phyloP scores from a whole-genome alignment of 331 rosid genomes.

The Rosa hybrid region DNA sequence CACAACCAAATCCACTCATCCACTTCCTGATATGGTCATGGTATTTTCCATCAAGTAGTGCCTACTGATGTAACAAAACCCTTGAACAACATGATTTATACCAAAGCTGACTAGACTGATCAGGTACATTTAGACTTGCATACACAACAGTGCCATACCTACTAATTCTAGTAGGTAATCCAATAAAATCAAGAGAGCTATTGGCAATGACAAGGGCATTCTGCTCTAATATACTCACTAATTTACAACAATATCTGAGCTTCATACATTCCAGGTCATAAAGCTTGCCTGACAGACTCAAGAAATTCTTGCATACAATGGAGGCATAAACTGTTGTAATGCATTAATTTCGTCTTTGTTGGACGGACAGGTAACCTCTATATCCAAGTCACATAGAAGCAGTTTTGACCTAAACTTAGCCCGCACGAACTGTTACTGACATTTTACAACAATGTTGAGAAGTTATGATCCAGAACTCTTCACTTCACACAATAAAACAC shows the following conservation, averaged over 20 bases:
- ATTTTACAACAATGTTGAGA: neutral
- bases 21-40: neutral
- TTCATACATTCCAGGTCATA: neutral
- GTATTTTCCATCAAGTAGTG: neutral
- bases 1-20: slow-evolving; percentile 7
- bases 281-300: neutral
- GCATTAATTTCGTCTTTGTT: neutral
- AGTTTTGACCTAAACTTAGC: neutral
- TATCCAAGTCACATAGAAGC: neutral
- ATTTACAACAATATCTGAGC: neutral
- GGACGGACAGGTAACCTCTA: neutral
- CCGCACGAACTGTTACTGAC: neutral
- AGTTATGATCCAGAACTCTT: slow-evolving; percentile 10
- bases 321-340: neutral
- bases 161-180: neutral
- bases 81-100: neutral
- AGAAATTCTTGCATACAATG: neutral
- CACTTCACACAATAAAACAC: slow-evolving; percentile 4
- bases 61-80: neutral
- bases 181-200: neutral
- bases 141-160: neutral
- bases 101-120: neutral
- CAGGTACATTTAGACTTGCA: neutral
- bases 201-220: neutral
- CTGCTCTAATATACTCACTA: neutral